A percentile compares a stretch with the other conserved stretches of the same genome.
These are phyloP conservation scores for Beauveria brongniartii DNA, from an alignment of 2,329 filamentous ascomycete genomes.

Conservation along the genomic window DNA sequence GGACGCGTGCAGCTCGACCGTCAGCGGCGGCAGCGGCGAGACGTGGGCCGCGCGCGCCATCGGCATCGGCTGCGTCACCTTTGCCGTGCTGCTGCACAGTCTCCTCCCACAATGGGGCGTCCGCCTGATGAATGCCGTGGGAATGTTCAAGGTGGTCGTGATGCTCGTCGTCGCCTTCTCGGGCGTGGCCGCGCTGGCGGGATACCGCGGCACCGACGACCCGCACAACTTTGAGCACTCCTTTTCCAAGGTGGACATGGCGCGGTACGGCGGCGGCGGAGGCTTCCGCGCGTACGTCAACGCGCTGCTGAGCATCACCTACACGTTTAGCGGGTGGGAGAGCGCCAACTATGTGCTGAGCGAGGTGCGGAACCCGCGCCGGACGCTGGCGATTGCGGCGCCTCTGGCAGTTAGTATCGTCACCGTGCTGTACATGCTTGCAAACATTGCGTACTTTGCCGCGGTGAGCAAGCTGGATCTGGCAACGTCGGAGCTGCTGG, in stretches of 20 bases:
- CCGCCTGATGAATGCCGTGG: constrained; percentile 49
- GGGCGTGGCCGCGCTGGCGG: constrained; percentile 48
- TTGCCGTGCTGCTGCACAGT: constrained; percentile 45
- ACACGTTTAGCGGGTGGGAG: constrained; percentile 57
- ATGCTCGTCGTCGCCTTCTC: constrained; percentile 54
- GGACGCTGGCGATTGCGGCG: constrained; percentile 47
- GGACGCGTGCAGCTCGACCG: constrained; percentile 39
- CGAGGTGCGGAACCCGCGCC: constrained; percentile 47
- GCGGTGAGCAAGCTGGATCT: constrained; percentile 52
- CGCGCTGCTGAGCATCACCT: constrained; percentile 49
- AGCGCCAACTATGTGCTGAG: constrained; percentile 55
- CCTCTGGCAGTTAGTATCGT: constrained; percentile 50
- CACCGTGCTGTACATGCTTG: constrained; percentile 53
- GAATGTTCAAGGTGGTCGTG: constrained; percentile 52
- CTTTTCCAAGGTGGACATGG: constrained; percentile 36
- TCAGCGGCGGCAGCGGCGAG: constrained; percentile 36
- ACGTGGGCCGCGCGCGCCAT: constrained; percentile 52
- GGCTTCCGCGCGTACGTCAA: constrained; percentile 47
- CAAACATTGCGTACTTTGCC: constrained; percentile 58
- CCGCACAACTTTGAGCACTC: constrained; percentile 51
- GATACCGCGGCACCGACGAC: constrained; percentile 37
- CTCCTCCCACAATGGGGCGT: constrained; percentile 50
- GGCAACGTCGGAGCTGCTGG: constrained; percentile 49
- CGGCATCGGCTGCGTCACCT: constrained; percentile 44
- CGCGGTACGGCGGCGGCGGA: constrained; percentile 39